Evolutionary conservation across 179 eudicot species (phyloP), one percentile per base, ranked within the genome.

Genomic region (Camellia oleifera): DNA sequence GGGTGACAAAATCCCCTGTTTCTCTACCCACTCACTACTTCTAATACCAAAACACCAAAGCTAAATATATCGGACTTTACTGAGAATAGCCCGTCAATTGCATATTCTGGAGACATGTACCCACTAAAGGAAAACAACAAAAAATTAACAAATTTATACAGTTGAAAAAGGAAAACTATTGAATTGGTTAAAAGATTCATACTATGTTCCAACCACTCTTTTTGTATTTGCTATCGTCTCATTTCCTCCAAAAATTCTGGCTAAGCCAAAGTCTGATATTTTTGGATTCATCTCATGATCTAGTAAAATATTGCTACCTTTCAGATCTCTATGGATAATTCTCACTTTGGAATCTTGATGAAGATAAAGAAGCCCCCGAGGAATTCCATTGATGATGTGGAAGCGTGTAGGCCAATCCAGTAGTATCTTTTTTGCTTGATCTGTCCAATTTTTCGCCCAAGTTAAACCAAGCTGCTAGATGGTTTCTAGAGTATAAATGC

Each of bases 201-300:
- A 63, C 67, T 63, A 20, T 63, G 67, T 63, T 17, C 32, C 26
- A 6, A 63, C 67, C 26, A 17, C 12, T 17, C 26, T 63, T 63
- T 63, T 63, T 12, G 67, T 63, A 17, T 17, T 63, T 63, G 26
- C 26, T 17, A 5, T 26, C 9, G 67, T 17, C 10, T 63, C 67
- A 3, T 63, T 17, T 63, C 8, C 67, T 63, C 67, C 32, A 9
- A 56, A 9, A 13, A 56, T 56, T 56, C 61, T 56, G 61, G 61
- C 61, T 8, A 61, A n/a, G 23, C 65, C 65, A n/a, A 61, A 61
- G 65, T 61, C 65, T 61, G 65, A 61, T 5, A 61, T 61, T 61
- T 61, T 61, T 61, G 65, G 65, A 61, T 61, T 61, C 65, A 61
- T 61, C 65, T 61, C 65, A 61, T 14, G 17, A n/a, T 61, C 65